phyloP scores from a whole-genome alignment of 192 early-diverging fungal genomes.

The Backusella sp. region DNA sequence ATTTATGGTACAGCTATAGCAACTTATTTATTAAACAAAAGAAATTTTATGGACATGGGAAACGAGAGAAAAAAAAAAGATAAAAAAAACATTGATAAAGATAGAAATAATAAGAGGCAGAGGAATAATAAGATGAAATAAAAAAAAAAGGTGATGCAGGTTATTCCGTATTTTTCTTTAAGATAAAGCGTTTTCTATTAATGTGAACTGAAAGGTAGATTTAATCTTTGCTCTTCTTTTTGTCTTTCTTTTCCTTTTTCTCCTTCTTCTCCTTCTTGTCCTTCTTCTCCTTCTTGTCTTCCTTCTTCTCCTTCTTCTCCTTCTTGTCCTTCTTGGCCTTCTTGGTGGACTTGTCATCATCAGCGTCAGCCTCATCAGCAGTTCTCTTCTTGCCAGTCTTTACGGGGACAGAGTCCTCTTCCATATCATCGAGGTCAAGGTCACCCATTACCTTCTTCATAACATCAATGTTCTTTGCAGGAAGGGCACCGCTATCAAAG shows the following conservation, averaged over 20 bases:
- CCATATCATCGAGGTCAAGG: slow-evolving; percentile 48
- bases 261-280: slow-evolving; percentile 60
- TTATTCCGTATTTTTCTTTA: background rate
- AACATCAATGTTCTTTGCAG: slow-evolving; percentile 90
- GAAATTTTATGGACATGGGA: slow-evolving; percentile 5
- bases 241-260: slow-evolving; percentile 59
- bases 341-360: slow-evolving; percentile 38
- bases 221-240: slow-evolving; percentile 53
- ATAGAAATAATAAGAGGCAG: slow-evolving; percentile 14
- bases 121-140: slow-evolving; percentile 12
- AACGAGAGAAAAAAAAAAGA: slow-evolving; percentile 6
- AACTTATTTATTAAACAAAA: slow-evolving; percentile 10
- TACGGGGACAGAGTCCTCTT: slow-evolving; percentile 19
- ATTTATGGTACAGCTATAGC: background rate
- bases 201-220: background rate
- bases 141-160: slow-evolving; percentile 11
- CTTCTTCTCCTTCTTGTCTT: slow-evolving; percentile 54
- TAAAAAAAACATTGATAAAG: slow-evolving; percentile 5
- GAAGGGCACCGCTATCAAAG: slow-evolving; percentile 87
- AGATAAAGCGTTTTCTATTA: slow-evolving; percentile 14
- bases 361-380: slow-evolving; percentile 29
- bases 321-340: slow-evolving; percentile 60
- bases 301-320: slow-evolving; percentile 31
- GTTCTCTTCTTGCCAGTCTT: slow-evolving; percentile 46
- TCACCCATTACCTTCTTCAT: slow-evolving; percentile 83